A percentile compares a stretch with the other conserved stretches of the same genome.
Evolutionary conservation across 1,284 basidiomycete genomes (phyloP).

Genomic region (Schizophyllum amplum): DNA sequence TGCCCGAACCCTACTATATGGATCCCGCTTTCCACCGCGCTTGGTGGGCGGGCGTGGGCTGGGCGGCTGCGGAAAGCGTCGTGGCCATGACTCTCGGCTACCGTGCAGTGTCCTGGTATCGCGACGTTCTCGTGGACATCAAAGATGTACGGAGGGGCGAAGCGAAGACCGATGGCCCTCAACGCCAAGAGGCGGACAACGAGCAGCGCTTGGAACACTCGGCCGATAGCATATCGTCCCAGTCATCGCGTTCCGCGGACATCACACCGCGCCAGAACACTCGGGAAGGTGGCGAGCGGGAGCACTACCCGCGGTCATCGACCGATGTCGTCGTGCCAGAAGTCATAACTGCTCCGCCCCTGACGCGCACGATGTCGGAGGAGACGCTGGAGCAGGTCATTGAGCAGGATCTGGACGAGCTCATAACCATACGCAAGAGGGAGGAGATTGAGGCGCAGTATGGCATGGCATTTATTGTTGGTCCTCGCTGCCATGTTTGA

Average conservation of each 20-base stretch:
- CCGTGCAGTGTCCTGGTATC: conserved; percentile 53
- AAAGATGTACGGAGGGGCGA: conserved; percentile 2
- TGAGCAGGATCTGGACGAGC: conserved; percentile 54
- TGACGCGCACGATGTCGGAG: conserved; percentile 4
- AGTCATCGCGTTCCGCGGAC: background rate
- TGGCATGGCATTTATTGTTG: conserved; percentile 63
- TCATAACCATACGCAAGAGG: conserved; percentile 51
- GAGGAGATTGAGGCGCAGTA: conserved; percentile 72
- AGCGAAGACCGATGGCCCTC: background rate
- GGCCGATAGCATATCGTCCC: conserved; percentile 8
- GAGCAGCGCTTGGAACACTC: conserved; percentile 3
- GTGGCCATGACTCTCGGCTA: conserved; percentile 64
- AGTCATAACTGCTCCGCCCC: conserved; percentile 4
- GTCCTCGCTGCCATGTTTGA: conserved; percentile 19
- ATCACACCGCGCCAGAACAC: background rate
- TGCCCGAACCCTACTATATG: conserved; percentile 39
- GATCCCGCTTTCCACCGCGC: conserved; percentile 55
- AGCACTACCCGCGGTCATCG: background rate
- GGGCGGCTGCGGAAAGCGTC: conserved; percentile 56
- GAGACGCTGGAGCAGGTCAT: conserved; percentile 18
- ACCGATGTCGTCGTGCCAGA: background rate
- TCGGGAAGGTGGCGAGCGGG: too few relatives aligned
- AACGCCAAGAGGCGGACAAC: background rate
- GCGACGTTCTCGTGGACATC: conserved; percentile 47
- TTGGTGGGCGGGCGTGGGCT: conserved; percentile 70